phyloP scores from a whole-genome alignment of 495 filamentous ascomycete genomes.

The Hapsidospora chrysogenum region DNA sequence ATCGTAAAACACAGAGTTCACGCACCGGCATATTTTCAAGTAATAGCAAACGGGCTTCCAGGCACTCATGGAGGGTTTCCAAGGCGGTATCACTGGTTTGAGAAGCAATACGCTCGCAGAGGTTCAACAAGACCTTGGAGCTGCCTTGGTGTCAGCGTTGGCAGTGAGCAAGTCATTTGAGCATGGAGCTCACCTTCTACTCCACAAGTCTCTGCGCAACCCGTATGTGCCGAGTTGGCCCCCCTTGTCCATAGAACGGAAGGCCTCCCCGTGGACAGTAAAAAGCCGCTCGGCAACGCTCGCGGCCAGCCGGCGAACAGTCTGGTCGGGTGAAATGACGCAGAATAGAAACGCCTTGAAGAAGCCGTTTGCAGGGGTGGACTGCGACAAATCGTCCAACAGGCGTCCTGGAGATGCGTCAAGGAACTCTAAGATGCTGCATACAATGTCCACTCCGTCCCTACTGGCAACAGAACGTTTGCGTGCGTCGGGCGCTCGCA shows the following conservation, averaged over 20 bases:
- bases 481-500: no score
- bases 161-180: conserved; percentile 4
- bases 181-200: conserved; percentile 28
- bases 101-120: conserved; percentile 28
- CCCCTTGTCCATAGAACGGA: not conserved
- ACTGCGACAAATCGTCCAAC: conserved; percentile 21
- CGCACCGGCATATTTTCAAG: conserved; percentile 28
- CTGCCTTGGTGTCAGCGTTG: conserved; percentile 10
- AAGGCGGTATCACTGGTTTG: conserved; percentile 23
- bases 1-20: not conserved
- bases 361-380: conserved; percentile 24
- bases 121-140: conserved; percentile 29
- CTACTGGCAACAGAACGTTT: not conserved
- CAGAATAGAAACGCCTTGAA: conserved; percentile 33
- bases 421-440: conserved; percentile 34
- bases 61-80: conserved; percentile 31
- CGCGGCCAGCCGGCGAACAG: conserved; percentile 24
- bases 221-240: not conserved
- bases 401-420: conserved; percentile 32
- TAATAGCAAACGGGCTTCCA: conserved; percentile 29
- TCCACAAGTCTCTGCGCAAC: conserved; percentile 33
- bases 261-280: conserved; percentile 13
- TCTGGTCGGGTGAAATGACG: conserved; percentile 31
- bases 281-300: conserved; percentile 30
- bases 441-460: conserved; percentile 18